A percentile compares a stretch with the other conserved stretches of the same genome.
Conservation (phyloP, 2,329 filamentous ascomycete species). For the Xylaria sp. region DNA sequence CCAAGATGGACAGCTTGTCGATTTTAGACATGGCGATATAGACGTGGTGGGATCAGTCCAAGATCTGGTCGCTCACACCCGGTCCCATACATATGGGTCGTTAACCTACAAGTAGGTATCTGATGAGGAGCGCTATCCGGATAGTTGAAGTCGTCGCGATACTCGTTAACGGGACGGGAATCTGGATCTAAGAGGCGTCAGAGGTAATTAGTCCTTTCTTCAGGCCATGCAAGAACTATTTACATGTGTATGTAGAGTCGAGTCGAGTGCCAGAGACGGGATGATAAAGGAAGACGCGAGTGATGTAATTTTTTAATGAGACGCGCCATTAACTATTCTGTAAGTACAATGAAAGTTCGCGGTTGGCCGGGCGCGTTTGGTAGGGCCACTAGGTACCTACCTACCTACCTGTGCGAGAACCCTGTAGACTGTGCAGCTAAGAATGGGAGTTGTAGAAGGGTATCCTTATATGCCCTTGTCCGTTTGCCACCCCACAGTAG, state of each 20-base stretch:
- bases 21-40: conserved; percentile 75
- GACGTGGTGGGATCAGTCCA: conserved; percentile 20
- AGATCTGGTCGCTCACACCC: conserved; percentile 15
- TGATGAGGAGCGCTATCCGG: neutral
- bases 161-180: neutral
- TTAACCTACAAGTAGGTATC: neutral
- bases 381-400: neutral
- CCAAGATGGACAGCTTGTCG: conserved; percentile 87
- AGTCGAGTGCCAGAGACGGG: neutral
- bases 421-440: no score
- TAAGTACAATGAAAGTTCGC: neutral
- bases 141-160: neutral
- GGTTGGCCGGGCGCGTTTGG: neutral
- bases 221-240: neutral
- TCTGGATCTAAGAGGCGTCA: neutral
- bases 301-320: conserved; percentile 24
- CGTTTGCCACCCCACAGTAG: no score
- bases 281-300: conserved; percentile 25
- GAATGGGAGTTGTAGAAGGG: no score
- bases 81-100: conserved; percentile 22
- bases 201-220: conserved; percentile 1
- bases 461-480: no score
- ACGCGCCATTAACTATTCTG: conserved; percentile 15
- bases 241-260: neutral
- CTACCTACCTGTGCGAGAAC: no score